Percentiles rank a stretch among this genome's conserved stretches.
Conservation (phyloP, 371 early-diverging fungal genomes). For the Apophysomyces elegans region DNA sequence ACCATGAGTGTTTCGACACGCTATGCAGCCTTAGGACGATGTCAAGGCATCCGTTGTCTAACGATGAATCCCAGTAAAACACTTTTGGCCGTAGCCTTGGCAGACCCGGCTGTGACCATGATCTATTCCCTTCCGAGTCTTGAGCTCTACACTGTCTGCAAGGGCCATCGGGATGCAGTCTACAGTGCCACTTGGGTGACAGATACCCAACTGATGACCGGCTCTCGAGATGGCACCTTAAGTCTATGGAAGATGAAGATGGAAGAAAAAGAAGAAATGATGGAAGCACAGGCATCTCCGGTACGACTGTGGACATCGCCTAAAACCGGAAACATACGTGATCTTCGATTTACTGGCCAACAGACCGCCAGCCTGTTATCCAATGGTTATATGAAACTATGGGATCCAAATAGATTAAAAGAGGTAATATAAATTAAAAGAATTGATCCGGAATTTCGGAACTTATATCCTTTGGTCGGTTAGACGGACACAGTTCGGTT, state of each 20-base stretch:
- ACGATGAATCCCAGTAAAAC: conserved; percentile 66
- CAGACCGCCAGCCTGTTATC: conserved; percentile 26
- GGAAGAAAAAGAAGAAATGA: background rate
- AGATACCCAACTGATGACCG: conserved; percentile 57
- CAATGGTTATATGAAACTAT: conserved; percentile 48
- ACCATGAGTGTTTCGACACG: conserved; percentile 10
- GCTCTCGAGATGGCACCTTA: conserved; percentile 63
- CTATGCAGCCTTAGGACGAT: conserved; percentile 18
- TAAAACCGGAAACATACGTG: conserved; percentile 15
- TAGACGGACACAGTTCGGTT: conserved; percentile 40
- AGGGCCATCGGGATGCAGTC: conserved; percentile 67
- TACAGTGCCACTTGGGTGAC: conserved; percentile 64
- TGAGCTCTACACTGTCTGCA: conserved; percentile 28
- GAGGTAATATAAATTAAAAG: background rate
- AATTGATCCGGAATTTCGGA: no score
- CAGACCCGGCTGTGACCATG: conserved; percentile 58
- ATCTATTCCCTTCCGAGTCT: conserved; percentile 50
- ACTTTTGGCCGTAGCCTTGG: conserved; percentile 65
- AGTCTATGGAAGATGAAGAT: conserved; percentile 30
- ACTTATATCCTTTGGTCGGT: no score
- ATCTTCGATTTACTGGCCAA: conserved; percentile 16
- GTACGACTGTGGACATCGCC: conserved; percentile 7
- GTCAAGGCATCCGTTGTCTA: conserved; percentile 65
- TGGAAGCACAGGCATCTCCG: background rate
- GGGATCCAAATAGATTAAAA: conserved; percentile 34